phyloP scores from a whole-genome alignment of 306 rosid species.

The Bauhinia variegata region DNA sequence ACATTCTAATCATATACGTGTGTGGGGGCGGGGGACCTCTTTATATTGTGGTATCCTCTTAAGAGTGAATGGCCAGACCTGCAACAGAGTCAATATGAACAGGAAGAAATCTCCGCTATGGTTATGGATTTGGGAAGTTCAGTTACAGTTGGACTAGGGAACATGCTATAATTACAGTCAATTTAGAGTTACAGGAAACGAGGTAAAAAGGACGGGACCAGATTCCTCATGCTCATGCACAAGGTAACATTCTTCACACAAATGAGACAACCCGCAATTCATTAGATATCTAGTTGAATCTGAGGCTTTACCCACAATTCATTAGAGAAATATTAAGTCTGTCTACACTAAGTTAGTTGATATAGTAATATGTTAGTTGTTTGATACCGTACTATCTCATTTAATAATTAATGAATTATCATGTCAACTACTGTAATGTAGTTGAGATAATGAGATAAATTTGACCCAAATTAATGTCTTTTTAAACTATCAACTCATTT shows the following conservation, averaged over 20 bases:
- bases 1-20: neutral
- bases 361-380: no score
- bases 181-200: neutral
- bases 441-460: no score
- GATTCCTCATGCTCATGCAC: neutral
- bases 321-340: no score
- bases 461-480: slow-evolving; percentile 13
- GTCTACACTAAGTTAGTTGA: no score
- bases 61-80: neutral
- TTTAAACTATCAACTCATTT: slow-evolving; percentile 38
- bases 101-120: neutral
- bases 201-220: neutral
- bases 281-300: neutral
- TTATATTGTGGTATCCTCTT: neutral
- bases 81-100: neutral
- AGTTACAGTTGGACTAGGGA: neutral
- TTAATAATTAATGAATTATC: no score
- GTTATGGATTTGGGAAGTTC: neutral
- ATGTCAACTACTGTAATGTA: no score
- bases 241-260: slow-evolving; percentile 29
- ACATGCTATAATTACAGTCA: neutral
- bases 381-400: no score
- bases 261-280: slow-evolving; percentile 16
- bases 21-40: slow-evolving; percentile 1
- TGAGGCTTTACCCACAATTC: neutral